Evolutionary conservation across 495 filamentous ascomycete species (phyloP), one percentile per base, ranked within the genome.

Genomic region (Coniosporium apollinis): DNA sequence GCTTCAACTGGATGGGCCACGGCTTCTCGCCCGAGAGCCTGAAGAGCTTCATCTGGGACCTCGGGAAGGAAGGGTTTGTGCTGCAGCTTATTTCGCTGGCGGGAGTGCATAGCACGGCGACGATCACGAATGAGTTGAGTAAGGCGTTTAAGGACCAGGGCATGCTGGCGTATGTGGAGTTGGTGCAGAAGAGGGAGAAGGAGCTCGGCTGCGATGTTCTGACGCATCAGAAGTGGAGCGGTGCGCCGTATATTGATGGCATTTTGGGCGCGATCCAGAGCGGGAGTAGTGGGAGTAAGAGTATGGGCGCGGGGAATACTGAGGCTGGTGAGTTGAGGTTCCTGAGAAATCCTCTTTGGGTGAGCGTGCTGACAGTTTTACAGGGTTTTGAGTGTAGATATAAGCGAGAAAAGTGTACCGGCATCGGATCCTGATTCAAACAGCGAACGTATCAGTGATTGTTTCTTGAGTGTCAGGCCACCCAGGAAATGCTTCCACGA

Each of bases 191-290:
- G 24, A 67, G 76, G 33, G 89, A 97, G 65, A 93, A 93, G 62
- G 87, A 93, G 39, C 54, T 89, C 5, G 85, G 83, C 10, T 83
- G 84, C 15, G 89, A 97, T 51, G 89, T 97, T 11, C 64, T 97
- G 38, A 97, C 87, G 21, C 89, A 97, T 55, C 89, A 97, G 65
- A 94, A 91, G 49, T 97, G 89, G 87, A 93, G 84, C 47, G 89
- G 89, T 8, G 89, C 89, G 0, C 64, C 62, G 13, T 94, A 94
- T 51, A 76, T 96, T 39, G 89, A 97, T 60, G 87, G 84, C 2
- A 89, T 97, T 22, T 48, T 97, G 21, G 86, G 87, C 2, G 74
- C 79, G 1, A 87, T 96, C 42, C 82, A 92, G 59, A 93, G 81
- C 48, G 86, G 89, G 9, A 93, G 81, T 55, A 47, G 45, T 48